Percentiles rank a stretch among this genome's conserved stretches.
Conservation (phyloP, 352 stramenopile species). For the Phytophthora nicotianae region DNA sequence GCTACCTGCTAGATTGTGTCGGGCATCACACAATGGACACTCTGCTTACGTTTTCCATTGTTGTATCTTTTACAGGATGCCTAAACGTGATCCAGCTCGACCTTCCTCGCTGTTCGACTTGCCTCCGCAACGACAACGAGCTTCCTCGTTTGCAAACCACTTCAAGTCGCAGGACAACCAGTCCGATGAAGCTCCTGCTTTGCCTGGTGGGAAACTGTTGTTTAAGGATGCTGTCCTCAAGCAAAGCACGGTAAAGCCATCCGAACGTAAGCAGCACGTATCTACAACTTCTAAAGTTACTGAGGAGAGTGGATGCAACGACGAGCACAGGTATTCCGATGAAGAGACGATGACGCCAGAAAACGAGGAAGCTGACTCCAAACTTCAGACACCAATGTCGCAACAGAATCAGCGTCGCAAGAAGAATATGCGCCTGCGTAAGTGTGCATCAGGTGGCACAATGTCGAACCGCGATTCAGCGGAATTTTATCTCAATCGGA, state of each 20-base stretch:
- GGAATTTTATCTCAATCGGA: constrained; percentile 22
- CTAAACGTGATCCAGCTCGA: constrained; percentile 16
- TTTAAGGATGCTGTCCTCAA: constrained; percentile 67
- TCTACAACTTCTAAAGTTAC: background rate
- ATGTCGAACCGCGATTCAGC: constrained; percentile 10
- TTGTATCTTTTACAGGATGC: constrained; percentile 13
- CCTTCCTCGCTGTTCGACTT: constrained; percentile 6
- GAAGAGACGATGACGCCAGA: constrained; percentile 4
- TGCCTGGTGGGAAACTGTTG: constrained; percentile 35
- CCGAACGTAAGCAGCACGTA: constrained; percentile 16
- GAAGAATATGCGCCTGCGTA: constrained; percentile 22
- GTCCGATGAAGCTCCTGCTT: constrained; percentile 5
- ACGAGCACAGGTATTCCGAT: constrained; percentile 22
- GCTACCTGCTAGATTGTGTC: constrained; percentile 22
- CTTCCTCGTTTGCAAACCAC: constrained; percentile 31
- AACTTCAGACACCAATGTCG: constrained; percentile 6
- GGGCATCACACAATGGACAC: background rate
- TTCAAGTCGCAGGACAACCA: constrained; percentile 23
- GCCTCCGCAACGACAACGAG: constrained; percentile 26
- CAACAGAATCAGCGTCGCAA: constrained; percentile 22
- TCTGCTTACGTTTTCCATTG: constrained; percentile 6
- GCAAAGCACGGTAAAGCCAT: constrained; percentile 34
- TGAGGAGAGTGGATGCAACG: constrained; percentile 11
- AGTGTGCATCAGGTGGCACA: constrained; percentile 16
- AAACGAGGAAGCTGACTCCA: constrained; percentile 3